These are phyloP conservation scores for Lodderomyces elongisporus DNA, from an alignment of 1,139 yeast species.

Conservation along the genomic window DNA sequence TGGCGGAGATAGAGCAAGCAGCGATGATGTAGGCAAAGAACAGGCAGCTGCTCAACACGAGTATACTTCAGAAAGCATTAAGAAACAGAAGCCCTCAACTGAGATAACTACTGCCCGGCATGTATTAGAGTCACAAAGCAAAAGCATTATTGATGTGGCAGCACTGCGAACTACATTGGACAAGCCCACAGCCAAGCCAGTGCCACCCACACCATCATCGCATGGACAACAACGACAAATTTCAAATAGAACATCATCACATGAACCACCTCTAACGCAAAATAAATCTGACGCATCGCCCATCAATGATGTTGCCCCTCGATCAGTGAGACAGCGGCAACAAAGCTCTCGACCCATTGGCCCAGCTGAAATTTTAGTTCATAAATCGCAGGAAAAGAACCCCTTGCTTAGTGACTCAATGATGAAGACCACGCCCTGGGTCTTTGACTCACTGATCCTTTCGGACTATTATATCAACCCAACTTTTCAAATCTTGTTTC, in stretches of 20 bases:
- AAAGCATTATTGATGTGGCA: neutral
- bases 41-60: slow-evolving; percentile 2
- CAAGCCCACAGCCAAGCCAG: slow-evolving; percentile 10
- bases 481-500: slow-evolving; percentile 62
- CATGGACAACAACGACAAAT: slow-evolving; percentile 1
- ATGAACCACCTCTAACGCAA: neutral
- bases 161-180: slow-evolving; percentile 9
- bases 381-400: slow-evolving; percentile 39
- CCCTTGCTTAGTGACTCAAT: slow-evolving; percentile 36
- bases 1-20: slow-evolving; percentile 12
- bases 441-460: slow-evolving; percentile 32
- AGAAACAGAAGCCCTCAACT: neutral
- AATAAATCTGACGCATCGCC: neutral
- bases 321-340: slow-evolving; percentile 6
- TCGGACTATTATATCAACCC: slow-evolving; percentile 66
- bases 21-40: slow-evolving; percentile 4
- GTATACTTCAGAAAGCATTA: too few species aligned
- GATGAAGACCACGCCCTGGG: slow-evolving; percentile 36
- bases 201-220: slow-evolving; percentile 2
- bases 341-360: slow-evolving; percentile 13
- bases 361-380: slow-evolving; percentile 25
- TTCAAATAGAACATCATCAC: neutral
- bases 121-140: slow-evolving; percentile 1
- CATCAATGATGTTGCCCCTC: neutral
- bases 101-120: slow-evolving; percentile 3